phyloP scores from a whole-genome alignment of 306 rosid species.

The Myrica gale region DNA sequence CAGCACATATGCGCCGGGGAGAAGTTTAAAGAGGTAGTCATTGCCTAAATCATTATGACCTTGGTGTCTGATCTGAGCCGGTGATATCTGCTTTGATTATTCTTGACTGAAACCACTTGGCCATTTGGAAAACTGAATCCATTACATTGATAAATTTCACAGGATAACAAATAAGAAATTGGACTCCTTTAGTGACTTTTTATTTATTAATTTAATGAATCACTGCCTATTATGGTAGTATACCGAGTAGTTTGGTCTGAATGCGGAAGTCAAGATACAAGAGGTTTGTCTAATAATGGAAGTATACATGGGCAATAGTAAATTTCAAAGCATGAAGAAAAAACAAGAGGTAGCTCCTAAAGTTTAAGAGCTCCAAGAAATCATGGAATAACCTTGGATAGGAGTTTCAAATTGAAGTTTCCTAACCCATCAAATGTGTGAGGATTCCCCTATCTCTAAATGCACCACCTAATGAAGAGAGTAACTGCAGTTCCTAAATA shows the following conservation, averaged over 20 bases:
- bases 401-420: neutral
- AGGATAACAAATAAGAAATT: neutral
- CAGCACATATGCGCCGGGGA: conserved; percentile 62
- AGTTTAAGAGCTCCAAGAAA: neutral
- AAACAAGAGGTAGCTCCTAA: neutral
- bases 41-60: conserved; percentile 19
- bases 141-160: neutral
- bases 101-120: neutral
- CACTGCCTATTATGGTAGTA: neutral
- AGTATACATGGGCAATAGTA: neutral
- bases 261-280: neutral
- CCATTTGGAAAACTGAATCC: neutral
- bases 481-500: neutral
- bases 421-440: neutral
- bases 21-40: conserved; percentile 69
- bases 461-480: neutral
- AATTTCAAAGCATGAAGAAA: neutral
- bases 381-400: neutral
- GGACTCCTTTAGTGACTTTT: neutral
- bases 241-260: neutral
- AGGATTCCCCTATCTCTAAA: neutral
- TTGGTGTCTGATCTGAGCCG: conserved; percentile 7
- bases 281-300: neutral
- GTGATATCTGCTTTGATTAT: neutral
- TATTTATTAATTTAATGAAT: too few relatives aligned